Evolutionary conservation across 257 asterid genomes (phyloP), one percentile per base, ranked within the genome.

Genomic region (Mentha longifolia): DNA sequence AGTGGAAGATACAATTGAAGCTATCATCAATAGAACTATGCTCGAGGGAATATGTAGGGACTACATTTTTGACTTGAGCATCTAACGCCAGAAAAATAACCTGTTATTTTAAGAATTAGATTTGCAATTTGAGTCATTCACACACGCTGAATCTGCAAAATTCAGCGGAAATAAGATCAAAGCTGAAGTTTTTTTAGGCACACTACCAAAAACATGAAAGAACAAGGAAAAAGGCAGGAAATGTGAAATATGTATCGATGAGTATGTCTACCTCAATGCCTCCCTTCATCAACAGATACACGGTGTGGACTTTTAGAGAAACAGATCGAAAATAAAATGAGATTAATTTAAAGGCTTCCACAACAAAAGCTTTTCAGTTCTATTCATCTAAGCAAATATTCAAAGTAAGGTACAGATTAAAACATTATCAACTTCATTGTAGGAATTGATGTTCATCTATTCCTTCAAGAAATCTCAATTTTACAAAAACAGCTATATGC

Each of bases 51-150:
- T 88, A 87, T 14, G 91, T 74, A 25, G 82, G 71, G 61, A 81
- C 89, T 76, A 85, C 87, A 68, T 90, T 88, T 87, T 92, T 86
- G 19, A 89, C 86, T 68, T 78, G 82, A 37, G 75, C 83, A 77
- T 90, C 96, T 65, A 92, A 84, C 41, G 95, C 91, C 74, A 76
- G 87, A 87, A 92, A 92, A 67, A 92, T 85, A 56, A 92, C 94
- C 98, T 92, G 90, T 66, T 68, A 79, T 78, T 78, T 80, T 47
- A 52, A 68, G 52, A 67, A 68, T 70, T 57, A 71, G 70, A 67
- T 70, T 76, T 52, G 47, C 74, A 70, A 78, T 4, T 72, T 30
- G 57, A 69, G 42, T 70, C 63, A 31, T 35, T 51, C 35, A 46
- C 61, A 56, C 72, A 65, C 42, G 30, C 39, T 65, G 35, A 35